These are phyloP conservation scores for Boletus pseudo-olivaceus DNA, from an alignment of 768 basidiomycete species.

Conservation along the genomic window DNA sequence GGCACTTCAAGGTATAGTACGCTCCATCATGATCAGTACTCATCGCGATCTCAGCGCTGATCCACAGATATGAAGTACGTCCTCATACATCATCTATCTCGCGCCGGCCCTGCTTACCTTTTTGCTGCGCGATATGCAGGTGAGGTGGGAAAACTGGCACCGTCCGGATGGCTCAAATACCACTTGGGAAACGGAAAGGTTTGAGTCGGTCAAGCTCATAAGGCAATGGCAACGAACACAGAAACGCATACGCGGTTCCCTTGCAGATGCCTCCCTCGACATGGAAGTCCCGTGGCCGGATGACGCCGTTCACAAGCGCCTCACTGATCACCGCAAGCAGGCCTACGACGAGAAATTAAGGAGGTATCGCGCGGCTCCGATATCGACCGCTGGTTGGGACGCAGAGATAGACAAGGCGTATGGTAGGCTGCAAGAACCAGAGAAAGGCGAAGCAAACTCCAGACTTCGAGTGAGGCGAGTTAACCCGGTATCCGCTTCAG, in stretches of 20 bases:
- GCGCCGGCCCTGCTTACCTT: not conserved
- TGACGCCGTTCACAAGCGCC: slow-evolving; percentile 42
- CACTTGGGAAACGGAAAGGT: slow-evolving; percentile 43
- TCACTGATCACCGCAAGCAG: slow-evolving; percentile 42
- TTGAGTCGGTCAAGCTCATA: slow-evolving; percentile 20
- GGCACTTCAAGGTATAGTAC: slow-evolving; percentile 24
- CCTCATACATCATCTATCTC: not conserved
- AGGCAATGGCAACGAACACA: slow-evolving; percentile 36
- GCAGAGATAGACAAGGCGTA: slow-evolving; percentile 23
- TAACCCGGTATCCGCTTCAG: slow-evolving; percentile 4
- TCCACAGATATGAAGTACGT: slow-evolving; percentile 32
- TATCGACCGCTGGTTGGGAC: slow-evolving; percentile 24
- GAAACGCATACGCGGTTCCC: slow-evolving; percentile 23
- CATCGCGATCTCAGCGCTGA: slow-evolving; percentile 1
- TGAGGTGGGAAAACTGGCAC: slow-evolving; percentile 51
- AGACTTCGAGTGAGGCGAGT: slow-evolving; percentile 22
- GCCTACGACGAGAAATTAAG: slow-evolving; percentile 45
- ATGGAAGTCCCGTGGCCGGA: slow-evolving; percentile 39
- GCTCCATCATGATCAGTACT: not conserved
- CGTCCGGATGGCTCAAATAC: slow-evolving; percentile 51
- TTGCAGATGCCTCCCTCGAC: slow-evolving; percentile 33
- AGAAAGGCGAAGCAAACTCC: slow-evolving; percentile 21
- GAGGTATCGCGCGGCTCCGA: slow-evolving; percentile 1
- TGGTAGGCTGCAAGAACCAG: slow-evolving; percentile 23
- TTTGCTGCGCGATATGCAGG: slow-evolving; percentile 31